These are phyloP conservation scores for Colletotrichum scovillei DNA, from an alignment of 2,329 filamentous ascomycete species.

Conservation along the genomic window DNA sequence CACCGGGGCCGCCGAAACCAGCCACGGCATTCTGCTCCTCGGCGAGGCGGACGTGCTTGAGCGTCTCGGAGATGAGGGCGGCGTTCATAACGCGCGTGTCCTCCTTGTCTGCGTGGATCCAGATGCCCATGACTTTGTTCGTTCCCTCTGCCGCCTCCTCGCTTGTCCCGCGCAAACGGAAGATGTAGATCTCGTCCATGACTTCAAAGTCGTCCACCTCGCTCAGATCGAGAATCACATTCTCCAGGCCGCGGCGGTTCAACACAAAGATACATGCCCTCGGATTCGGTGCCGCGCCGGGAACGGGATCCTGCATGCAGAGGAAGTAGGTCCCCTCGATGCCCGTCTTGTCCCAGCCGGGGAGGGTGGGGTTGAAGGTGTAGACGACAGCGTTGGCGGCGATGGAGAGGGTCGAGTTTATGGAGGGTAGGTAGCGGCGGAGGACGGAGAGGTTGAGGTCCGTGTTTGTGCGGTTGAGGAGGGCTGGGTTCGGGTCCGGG, in stretches of 20 bases:
- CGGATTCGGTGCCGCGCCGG: slow-evolving; percentile 49
- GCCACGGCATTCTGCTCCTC: slow-evolving; percentile 12
- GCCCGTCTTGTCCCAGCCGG: slow-evolving; percentile 85
- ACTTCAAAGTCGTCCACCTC: slow-evolving; percentile 73
- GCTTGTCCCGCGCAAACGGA: slow-evolving; percentile 53
- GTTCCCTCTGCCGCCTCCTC: slow-evolving; percentile 36
- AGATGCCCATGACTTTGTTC: slow-evolving; percentile 62
- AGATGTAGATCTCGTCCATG: slow-evolving; percentile 64
- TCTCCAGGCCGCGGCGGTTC: slow-evolving; percentile 77
- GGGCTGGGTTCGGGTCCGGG: slow-evolving; percentile 57
- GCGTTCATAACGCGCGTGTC: slow-evolving; percentile 55
- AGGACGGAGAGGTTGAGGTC: slow-evolving; percentile 91
- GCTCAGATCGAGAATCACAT: slow-evolving; percentile 75
- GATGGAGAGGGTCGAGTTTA: slow-evolving; percentile 80
- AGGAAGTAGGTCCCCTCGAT: slow-evolving; percentile 92
- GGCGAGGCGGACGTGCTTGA: slow-evolving; percentile 45
- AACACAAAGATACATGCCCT: slow-evolving; percentile 75
- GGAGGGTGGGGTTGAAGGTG: slow-evolving; percentile 73
- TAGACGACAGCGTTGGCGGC: slow-evolving; percentile 91
- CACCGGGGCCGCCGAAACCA: neutral
- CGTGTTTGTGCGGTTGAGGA: slow-evolving; percentile 77
- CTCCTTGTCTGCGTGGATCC: slow-evolving; percentile 63
- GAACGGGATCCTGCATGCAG: slow-evolving; percentile 69
- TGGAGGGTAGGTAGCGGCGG: slow-evolving; percentile 80
- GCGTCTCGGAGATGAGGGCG: slow-evolving; percentile 55